A percentile compares a stretch with the other conserved stretches of the same genome.
phyloP scores from a whole-genome alignment of 306 rosid genomes.

The Biancaea sappan region DNA sequence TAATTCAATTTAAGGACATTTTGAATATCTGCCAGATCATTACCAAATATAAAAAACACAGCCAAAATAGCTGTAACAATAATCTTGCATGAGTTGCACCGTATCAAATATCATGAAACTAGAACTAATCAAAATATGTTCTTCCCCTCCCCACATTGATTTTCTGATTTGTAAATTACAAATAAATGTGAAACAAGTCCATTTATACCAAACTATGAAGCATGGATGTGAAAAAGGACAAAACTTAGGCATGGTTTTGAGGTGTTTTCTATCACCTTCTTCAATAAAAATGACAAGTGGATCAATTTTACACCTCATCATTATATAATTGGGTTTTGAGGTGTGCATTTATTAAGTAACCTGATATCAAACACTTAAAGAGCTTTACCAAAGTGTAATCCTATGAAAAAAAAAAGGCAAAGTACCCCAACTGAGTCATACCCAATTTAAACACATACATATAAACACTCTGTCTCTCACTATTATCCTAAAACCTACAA shows the following conservation, averaged over 20 bases:
- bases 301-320: too few relatives aligned
- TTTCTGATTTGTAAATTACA: background rate
- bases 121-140: background rate
- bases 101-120: background rate
- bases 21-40: background rate
- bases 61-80: background rate
- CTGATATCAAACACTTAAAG: too few relatives aligned
- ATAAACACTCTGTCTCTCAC: too few relatives aligned
- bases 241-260: background rate
- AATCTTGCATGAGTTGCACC: background rate
- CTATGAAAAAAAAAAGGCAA: too few relatives aligned
- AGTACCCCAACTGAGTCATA: too few relatives aligned
- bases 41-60: background rate
- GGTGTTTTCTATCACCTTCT: too few relatives aligned
- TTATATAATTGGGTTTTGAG: too few relatives aligned
- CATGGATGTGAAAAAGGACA: background rate
- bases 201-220: background rate
- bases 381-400: too few relatives aligned
- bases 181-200: background rate
- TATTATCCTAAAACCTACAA: background rate
- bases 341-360: too few relatives aligned
- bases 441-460: too few relatives aligned
- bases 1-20: background rate
- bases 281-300: too few relatives aligned
- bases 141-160: background rate